Base-by-base conservation (phyloP, 768 basidiomycete genomes). In the Hericium rajendrae region DNA sequence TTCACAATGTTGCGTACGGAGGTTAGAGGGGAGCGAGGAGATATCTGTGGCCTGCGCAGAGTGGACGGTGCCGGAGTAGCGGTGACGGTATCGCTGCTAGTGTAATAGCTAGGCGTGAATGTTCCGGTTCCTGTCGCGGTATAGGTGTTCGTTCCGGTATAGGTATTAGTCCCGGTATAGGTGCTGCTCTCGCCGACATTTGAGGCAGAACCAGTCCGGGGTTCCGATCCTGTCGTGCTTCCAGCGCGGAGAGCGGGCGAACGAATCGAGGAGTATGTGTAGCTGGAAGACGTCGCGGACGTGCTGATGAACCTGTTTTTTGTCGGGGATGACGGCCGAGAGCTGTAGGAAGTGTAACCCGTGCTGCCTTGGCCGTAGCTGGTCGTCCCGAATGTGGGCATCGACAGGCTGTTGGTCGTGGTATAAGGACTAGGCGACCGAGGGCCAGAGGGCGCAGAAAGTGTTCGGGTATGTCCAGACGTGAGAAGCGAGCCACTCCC, bases 1-100 rank as follows among this genome's bases (percentile, higher is more conserved):
- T 83, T 80, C 6, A 92, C 85, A 40, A 91, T 82, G 61, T 91
- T 91, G 37, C 86, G 79, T 22, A 92, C 85, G 4, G 84, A 87
- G 0, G 83, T 76, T 26, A 88, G 72, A 1, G 88, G 86, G 4
- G 85, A 86, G 9, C 85, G 79, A 4, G 88, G 85, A 3, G 84
- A 82, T 0, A 67, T 65, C 18, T 85, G 81, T 2, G 84, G 82
- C 43, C 84, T 78, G 40, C 83, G 82, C 16, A 88, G 70, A 11
- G 80, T 71, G 0, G 84, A 71, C 22, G 71, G 75, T 0, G 76
- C 77, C 2, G 83, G 79, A 0, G 72, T 67, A 15, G 66, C 46
- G 20, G 50, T 53, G 22, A 46, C 52, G 1, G 78, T 78, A 1
- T 67, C 59, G 5, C 75, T 71, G 3, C 72, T 71, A 2, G 65